Evolutionary conservation across 192 early-diverging fungal species (phyloP).

Genomic region (Podila horticola): DNA sequence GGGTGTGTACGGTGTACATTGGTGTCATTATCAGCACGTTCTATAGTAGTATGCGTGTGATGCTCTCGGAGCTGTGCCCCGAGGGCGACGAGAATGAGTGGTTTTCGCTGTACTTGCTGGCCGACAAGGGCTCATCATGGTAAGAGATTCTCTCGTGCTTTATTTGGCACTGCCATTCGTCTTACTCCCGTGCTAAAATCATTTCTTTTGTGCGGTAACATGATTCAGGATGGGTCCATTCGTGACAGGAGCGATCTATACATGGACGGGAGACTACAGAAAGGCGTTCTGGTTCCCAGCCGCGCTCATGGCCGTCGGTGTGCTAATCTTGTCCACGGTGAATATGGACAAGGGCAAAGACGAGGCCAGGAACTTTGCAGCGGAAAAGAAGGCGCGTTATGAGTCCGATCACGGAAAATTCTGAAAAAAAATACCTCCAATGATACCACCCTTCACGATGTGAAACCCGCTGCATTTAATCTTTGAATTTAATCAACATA

Average conservation of each 20-base stretch:
- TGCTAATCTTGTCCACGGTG: slow-evolving; percentile 46
- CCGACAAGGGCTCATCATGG: slow-evolving; percentile 70
- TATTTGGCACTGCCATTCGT: background rate
- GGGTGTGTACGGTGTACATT: slow-evolving; percentile 24
- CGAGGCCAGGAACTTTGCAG: slow-evolving; percentile 47
- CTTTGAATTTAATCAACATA: too few relatives aligned
- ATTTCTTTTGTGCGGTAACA: background rate
- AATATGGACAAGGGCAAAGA: slow-evolving; percentile 62
- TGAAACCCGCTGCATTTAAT: too few relatives aligned
- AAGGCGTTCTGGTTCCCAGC: slow-evolving; percentile 60
- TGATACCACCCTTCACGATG: too few relatives aligned
- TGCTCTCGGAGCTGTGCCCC: slow-evolving; percentile 71
- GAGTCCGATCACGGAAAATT: background rate
- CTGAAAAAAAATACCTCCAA: slow-evolving; percentile 35
- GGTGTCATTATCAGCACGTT: slow-evolving; percentile 65
- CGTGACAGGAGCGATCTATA: slow-evolving; percentile 44
- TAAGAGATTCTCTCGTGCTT: background rate
- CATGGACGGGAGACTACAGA: slow-evolving; percentile 53
- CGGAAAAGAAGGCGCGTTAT: slow-evolving; percentile 12
- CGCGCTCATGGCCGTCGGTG: slow-evolving; percentile 53
- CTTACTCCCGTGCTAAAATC: too few relatives aligned
- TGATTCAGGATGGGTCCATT: slow-evolving; percentile 58
- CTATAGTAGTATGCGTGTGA: slow-evolving; percentile 56
- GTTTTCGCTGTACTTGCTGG: slow-evolving; percentile 70
- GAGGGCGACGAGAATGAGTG: slow-evolving; percentile 73